Evolutionary conservation across 192 early-diverging fungal species (phyloP), one percentile per base, ranked within the genome.

Genomic region (Dissophora globulifera): DNA sequence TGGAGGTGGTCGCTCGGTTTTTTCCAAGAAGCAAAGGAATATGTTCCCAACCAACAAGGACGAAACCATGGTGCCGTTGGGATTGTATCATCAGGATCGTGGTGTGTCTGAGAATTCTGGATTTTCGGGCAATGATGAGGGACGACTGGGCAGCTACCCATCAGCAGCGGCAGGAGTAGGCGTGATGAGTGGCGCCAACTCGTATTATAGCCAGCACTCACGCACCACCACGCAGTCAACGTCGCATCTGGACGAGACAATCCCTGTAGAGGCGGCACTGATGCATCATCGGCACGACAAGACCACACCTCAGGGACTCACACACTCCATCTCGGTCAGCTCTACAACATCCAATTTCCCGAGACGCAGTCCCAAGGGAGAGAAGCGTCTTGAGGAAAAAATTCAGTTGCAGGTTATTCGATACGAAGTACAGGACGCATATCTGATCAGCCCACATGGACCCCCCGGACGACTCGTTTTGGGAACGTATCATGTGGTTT

Each of bases 361-460:
- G 1, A 43, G 72, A 17, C 55, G 53, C 22, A 66, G 58, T 29
- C 38, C 45, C 12, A 76, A 76, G 64, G 47, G 30, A 1, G 72
- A 64, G 4, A 76, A 67, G 30, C 58, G 63, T 2, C 61, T 76
- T 17, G 72, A 76, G 23, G 72, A 76, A 50, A 76, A 76, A 40
- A 67, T 76, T 26, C 72, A 76, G 46, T 40, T 76, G 2, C 72
- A 76, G 58, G 72, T 76, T 4, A 76, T 76, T 47, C 72, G 63
- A 29, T 76, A 76, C 50, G 72, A 76, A 25, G 32, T 60, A 3
- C 62, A 53, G 22, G 72, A 76, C 53, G 62, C 72, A 12, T 51
- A 62, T 47, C 19, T 63, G 50, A 62, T 67, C 45, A 67, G 63
- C 42, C 72, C 72, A 27, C 72, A 76, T 50, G 72, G 72, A 13